Conservation (phyloP, 2,329 filamentous ascomycete species). For the Chaetomium olivaceum region DNA sequence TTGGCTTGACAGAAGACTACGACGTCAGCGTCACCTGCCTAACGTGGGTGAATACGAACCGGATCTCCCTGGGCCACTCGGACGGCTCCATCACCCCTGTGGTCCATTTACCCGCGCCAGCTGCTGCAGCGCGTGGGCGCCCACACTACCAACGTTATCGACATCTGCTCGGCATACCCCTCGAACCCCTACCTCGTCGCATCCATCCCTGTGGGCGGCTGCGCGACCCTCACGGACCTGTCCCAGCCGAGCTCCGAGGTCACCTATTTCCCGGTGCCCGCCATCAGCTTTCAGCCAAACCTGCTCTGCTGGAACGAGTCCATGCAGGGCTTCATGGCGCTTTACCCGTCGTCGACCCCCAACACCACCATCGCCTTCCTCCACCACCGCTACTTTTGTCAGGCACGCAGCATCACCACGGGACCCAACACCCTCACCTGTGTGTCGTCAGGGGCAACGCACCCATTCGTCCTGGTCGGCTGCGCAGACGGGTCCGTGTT, state of each 20-base stretch:
- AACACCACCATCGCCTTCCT: slow-evolving; percentile 56
- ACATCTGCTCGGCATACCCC: slow-evolving; percentile 58
- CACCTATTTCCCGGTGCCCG: slow-evolving; percentile 54
- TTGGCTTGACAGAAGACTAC: slow-evolving; percentile 50
- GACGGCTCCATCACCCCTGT: slow-evolving; percentile 58
- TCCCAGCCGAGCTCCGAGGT: slow-evolving; percentile 53
- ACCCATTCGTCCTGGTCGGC: slow-evolving; percentile 57
- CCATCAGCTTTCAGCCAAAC: slow-evolving; percentile 54
- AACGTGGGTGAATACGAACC: slow-evolving; percentile 57
- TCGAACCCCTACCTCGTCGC: slow-evolving; percentile 58
- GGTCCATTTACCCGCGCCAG: slow-evolving; percentile 54
- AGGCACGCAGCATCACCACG: slow-evolving; percentile 54
- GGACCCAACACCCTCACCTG: slow-evolving; percentile 53
- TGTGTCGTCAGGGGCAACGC: slow-evolving; percentile 51
- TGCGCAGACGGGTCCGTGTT: slow-evolving; percentile 56
- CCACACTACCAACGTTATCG: slow-evolving; percentile 56
- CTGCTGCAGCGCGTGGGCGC: slow-evolving; percentile 54
- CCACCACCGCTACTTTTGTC: slow-evolving; percentile 54
- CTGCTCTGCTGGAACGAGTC: slow-evolving; percentile 57
- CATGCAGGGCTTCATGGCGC: slow-evolving; percentile 55
- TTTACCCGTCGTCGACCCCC: slow-evolving; percentile 55
- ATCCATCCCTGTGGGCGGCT: slow-evolving; percentile 56
- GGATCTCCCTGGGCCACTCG: slow-evolving; percentile 55
- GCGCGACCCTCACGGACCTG: slow-evolving; percentile 55
- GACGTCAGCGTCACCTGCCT: slow-evolving; percentile 53